Evolutionary conservation across 1,139 yeast genomes (phyloP), one percentile per base, ranked within the genome.

Genomic region (Candida tetrigidarum): DNA sequence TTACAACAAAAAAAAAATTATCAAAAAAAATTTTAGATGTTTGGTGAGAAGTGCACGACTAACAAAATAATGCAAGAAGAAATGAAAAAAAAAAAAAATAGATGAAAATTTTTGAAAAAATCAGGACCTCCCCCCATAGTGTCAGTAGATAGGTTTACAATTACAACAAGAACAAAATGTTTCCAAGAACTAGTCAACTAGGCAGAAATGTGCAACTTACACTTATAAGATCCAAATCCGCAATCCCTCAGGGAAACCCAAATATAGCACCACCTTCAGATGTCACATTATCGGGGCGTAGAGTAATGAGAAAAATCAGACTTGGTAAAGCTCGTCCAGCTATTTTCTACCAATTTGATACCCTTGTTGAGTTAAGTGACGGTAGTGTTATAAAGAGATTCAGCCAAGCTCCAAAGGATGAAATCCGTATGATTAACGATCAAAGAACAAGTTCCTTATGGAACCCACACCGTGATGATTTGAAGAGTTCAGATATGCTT

Each of bases 241-340:
- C 11, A 6, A 20, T 32, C n/a, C 23, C 36, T 7, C 16, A 15
- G 5, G 33, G 33, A 9, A 9, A 9, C 16, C 18, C 33, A 15
- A 29, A 29, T 9, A 7, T 16, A 11, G n/a, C 38, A 9, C 10
- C 22, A 9, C 20, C 20, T 23, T 14, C 27, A 3, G 73, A 71
- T 54, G 69, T 76, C 42, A 67, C 69, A 58, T 59, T 78, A 59
- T 63, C 79, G 37, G 74, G 72, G 49, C 66, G 76, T 57, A 73
- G 85, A 65, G 83, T 81, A 32, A 67, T 76, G 72, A 77, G 76
- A 55, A 78, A 76, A 55, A 80, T 81, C 55, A 63, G 70, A 52
- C 70, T 81, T 49, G 97, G 97, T 41, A 85, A 84, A 62, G 91
- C 96, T 14, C 81, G 97, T 67, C 97, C 98, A 2, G 91, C 97